Base-by-base conservation (phyloP, 805 yeast genomes). In the Wickerhamomyces alni region DNA sequence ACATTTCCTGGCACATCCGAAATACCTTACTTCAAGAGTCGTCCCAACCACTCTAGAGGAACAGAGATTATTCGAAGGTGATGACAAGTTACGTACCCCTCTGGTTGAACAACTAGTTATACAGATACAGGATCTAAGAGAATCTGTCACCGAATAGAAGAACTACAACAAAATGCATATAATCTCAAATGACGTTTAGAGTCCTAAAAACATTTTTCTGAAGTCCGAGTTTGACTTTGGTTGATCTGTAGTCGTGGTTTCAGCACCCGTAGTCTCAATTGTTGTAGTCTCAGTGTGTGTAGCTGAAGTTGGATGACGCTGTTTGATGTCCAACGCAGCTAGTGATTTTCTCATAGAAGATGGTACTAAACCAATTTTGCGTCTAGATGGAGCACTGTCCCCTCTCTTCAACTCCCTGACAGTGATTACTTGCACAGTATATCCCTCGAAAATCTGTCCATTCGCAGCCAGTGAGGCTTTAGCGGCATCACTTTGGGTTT, bases 1-100 rank as follows among this genome's bases (percentile, higher is more conserved):
- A 40, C 85, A 87, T 48, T 68, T 89, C 30, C 68, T 87, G 45
- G 81, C 89, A 21, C 97, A 89, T 61, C 96, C 95, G 12, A 87
- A 87, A 58, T 88, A 80, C 49, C 64, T 89, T 44, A 72, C 84
- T 5, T 74, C 89, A 6, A 66, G 93, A 48, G 70, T 85, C 4
- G 67, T 73, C 2, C 75, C 89, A 3, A 72, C 81, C 3, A 74
- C 80, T 11, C 36, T 66, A 2, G 91, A 83, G 35, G 93, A 85
- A 48, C 83, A 77, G 50, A 67, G 73, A 30, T 46, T 74, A 8
- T 59, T 77, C 29, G 80, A 77, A 40, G 65, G 65, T 28, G 79
- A 74, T 4, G 76, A 61, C 17, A 65, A 61, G 35, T 47, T 55
- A 4, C 59, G 68, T 46, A 45, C 55, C 0, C 60, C 62, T 17